Evolutionary conservation across 805 yeast species (phyloP), one percentile per base, ranked within the genome.

Genomic region (Priceomyces carsonii): DNA sequence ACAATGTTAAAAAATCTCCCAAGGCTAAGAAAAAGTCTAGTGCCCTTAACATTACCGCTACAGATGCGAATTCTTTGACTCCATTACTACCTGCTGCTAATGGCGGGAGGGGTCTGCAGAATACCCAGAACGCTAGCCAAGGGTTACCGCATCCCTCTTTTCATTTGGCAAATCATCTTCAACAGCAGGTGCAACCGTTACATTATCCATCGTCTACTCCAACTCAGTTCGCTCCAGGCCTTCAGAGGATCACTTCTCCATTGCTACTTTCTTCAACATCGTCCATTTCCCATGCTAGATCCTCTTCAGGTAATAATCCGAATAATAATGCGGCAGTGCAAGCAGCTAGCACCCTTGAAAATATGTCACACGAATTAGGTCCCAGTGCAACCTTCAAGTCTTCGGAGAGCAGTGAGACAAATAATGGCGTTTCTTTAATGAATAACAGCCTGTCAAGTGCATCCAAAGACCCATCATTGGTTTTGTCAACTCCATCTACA

Each of bases 181-280:
- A 45, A 18, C 48, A 51, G 35, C 61, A 57, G 20, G 76, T 73
- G 13, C 81, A 77, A 51, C 80, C 81, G 14, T 57, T 77, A 26
- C 82, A 80, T 55, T 80, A 79, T 50, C 87, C 87, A 5, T 66
- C 78, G 3, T 78, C 84, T 0, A 79, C 85, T 2, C 87, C 87
- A 10, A 75, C 85, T 2, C 85, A 79, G 48, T 81, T 78, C 66
- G 85, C 83, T 19, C 78, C 83, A 0, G 80, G 80, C 27, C 57
- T 81, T 33, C 74, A 76, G 41, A 57, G 80, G 22, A 80, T 81
- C 38, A 80, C 86, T 0, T 79, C 85, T 10, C 87, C 87, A 0
- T 60, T 81, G 33, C 57, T 81, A 40, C 63, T 82, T 28, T 73
- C 82, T 6, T 75, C 80, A 10, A 45, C 77, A 16, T 48, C 75